Conservation (phyloP, 768 basidiomycete species). For the Postia placenta region DNA sequence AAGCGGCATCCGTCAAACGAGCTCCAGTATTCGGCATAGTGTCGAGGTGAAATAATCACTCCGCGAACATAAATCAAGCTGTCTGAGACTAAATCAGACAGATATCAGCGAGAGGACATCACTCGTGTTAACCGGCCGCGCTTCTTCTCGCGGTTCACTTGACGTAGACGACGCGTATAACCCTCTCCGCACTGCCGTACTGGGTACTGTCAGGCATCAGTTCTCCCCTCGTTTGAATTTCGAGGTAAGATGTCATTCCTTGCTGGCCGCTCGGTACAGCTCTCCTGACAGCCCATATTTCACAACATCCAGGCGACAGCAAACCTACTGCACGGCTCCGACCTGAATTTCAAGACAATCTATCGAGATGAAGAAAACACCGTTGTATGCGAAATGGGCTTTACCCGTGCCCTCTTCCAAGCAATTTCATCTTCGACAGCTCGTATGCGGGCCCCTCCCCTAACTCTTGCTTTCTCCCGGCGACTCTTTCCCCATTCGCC, state of each 20-base stretch:
- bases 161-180: conserved; percentile 2
- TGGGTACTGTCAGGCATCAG: conserved; percentile 73
- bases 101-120: conserved; percentile 40
- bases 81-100: conserved; percentile 31
- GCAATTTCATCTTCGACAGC: neutral
- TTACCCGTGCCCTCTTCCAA: conserved; percentile 22
- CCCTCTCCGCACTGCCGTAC: conserved; percentile 23
- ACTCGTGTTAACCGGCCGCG: conserved; percentile 33
- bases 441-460: conserved; percentile 28
- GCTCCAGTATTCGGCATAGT: conserved; percentile 34
- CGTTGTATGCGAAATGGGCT: conserved; percentile 31
- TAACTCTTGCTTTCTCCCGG: conserved; percentile 40
- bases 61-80: conserved; percentile 8
- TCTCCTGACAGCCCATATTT: no score
- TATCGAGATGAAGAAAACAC: conserved; percentile 47
- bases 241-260: conserved; percentile 25
- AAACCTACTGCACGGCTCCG: conserved; percentile 29
- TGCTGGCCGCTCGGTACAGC: no score
- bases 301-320: conserved; percentile 17
- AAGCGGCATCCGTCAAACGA: conserved; percentile 12
- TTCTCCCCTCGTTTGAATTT: conserved; percentile 56
- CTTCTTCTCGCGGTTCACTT: conserved; percentile 14
- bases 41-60: conserved; percentile 31
- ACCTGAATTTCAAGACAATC: conserved; percentile 34
- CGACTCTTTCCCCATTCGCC: conserved; percentile 45